Evolutionary conservation across 345 rosid species (phyloP).

Genomic region (Turritis glabra): DNA sequence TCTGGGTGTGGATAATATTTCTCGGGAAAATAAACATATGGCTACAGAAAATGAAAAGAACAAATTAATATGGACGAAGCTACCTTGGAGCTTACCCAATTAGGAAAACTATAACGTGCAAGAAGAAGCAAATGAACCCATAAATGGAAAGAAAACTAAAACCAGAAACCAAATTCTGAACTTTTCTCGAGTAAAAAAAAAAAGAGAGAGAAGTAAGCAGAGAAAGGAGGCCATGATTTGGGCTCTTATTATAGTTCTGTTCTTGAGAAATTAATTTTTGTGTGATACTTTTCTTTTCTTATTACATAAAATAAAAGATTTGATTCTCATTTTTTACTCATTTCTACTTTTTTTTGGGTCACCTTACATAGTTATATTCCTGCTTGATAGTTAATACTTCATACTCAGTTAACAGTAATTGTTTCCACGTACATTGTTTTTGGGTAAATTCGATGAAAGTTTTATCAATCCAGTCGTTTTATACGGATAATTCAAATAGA

Average conservation of each 20-base stretch:
- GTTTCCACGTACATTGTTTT: neutral
- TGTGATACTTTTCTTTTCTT: neutral
- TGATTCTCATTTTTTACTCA: neutral
- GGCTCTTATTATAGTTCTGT: constrained; percentile 15
- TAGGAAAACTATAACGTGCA: constrained; percentile 37
- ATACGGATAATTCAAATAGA: neutral
- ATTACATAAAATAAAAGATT: neutral
- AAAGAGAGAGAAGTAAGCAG: constrained; percentile 5
- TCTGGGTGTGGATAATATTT: constrained; percentile 36
- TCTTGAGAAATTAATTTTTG: neutral
- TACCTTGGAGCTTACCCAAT: constrained; percentile 42
- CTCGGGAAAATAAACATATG: constrained; percentile 40
- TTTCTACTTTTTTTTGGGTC: constrained; percentile 4
- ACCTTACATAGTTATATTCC: neutral
- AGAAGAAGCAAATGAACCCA: constrained; percentile 30
- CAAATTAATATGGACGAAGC: constrained; percentile 19
- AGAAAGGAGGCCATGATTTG: constrained; percentile 24
- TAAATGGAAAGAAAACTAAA: constrained; percentile 32
- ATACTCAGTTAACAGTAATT: neutral
- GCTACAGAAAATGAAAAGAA: constrained; percentile 5
- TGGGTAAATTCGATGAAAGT: neutral
- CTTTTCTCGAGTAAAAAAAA: neutral
- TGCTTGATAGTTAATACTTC: neutral
- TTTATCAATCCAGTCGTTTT: neutral
- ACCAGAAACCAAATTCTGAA: constrained; percentile 14